These are phyloP conservation scores for Luvunga scandens DNA, from an alignment of 345 rosid species.

Conservation along the genomic window DNA sequence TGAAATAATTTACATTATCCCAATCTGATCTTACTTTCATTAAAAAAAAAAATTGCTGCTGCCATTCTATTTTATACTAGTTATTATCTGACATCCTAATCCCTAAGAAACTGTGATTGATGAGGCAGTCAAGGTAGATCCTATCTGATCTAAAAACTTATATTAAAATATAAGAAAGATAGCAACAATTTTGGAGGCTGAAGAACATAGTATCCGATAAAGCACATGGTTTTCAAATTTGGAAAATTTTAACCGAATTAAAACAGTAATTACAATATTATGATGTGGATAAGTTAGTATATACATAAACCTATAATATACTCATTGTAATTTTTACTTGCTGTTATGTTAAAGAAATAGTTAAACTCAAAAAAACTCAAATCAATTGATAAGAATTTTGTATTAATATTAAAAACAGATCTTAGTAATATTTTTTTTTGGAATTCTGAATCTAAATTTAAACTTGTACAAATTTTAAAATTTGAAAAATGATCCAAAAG, in stretches of 20 bases:
- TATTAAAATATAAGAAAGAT: neutral
- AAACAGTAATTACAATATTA: neutral
- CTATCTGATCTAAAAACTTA: conserved; percentile 11
- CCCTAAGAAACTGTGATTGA: neutral
- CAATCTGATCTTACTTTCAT: neutral
- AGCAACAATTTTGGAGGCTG: neutral
- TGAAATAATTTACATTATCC: neutral
- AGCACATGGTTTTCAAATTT: neutral
- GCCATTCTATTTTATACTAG: neutral
- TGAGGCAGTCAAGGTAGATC: conserved; percentile 11
- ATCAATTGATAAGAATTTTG: accelerated
- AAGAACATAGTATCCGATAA: neutral
- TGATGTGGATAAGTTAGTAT: neutral
- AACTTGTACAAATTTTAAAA: too few relatives aligned
- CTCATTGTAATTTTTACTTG: too few relatives aligned
- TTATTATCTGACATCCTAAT: neutral
- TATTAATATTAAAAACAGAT: too few relatives aligned
- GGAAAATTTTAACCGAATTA: neutral
- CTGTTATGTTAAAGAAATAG: too few relatives aligned
- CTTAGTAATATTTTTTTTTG: too few relatives aligned
- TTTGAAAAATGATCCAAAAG: too few relatives aligned
- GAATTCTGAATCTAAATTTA: too few relatives aligned
- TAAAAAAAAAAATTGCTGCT: neutral
- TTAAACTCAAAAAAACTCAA: too few relatives aligned
- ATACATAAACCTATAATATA: too few relatives aligned